Conservation (phyloP, 2,329 filamentous ascomycete species). For the Chrysosphaeria jannelii region DNA sequence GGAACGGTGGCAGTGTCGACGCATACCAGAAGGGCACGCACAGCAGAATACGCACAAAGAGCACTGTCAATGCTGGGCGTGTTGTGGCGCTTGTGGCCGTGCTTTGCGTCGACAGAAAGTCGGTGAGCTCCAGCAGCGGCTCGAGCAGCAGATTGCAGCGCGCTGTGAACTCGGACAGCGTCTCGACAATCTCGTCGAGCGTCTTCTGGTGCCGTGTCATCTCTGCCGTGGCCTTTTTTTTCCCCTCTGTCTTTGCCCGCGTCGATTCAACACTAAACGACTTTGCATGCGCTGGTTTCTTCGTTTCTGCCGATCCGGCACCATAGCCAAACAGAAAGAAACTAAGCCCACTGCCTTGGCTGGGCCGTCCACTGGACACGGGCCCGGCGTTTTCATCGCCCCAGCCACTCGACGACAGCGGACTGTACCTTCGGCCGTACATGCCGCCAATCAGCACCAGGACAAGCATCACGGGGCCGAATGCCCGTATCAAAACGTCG, state of each 20-base stretch:
- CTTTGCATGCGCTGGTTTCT: constrained; percentile 4
- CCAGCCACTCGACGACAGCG: constrained; percentile 62
- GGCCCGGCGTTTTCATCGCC: constrained; percentile 14
- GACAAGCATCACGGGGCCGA: constrained; percentile 61
- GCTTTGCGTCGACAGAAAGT: constrained; percentile 73
- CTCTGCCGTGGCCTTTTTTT: too few species aligned
- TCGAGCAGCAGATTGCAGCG: constrained; percentile 80
- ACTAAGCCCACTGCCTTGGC: constrained; percentile 8
- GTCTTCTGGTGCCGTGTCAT: constrained; percentile 69
- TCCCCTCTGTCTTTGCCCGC: constrained; percentile 17
- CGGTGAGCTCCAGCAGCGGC: constrained; percentile 62
- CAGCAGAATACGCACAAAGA: constrained; percentile 69
- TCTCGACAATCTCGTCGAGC: constrained; percentile 89
- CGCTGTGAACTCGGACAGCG: constrained; percentile 64
- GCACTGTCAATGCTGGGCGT: constrained; percentile 57
- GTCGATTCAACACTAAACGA: constrained; percentile 7
- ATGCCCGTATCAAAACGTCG: constrained; percentile 49
- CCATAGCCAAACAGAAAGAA: constrained; percentile 43
- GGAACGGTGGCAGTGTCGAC: constrained; percentile 46
- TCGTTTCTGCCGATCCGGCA: constrained; percentile 14
- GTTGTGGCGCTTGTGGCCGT: constrained; percentile 81
- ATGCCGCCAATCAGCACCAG: constrained; percentile 59
- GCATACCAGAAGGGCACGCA: constrained; percentile 70
- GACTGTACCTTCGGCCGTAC: constrained; percentile 74
- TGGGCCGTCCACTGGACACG: constrained; percentile 17